phyloP scores from a whole-genome alignment of 768 basidiomycete species.

The Dioszegia aurantiaca region DNA sequence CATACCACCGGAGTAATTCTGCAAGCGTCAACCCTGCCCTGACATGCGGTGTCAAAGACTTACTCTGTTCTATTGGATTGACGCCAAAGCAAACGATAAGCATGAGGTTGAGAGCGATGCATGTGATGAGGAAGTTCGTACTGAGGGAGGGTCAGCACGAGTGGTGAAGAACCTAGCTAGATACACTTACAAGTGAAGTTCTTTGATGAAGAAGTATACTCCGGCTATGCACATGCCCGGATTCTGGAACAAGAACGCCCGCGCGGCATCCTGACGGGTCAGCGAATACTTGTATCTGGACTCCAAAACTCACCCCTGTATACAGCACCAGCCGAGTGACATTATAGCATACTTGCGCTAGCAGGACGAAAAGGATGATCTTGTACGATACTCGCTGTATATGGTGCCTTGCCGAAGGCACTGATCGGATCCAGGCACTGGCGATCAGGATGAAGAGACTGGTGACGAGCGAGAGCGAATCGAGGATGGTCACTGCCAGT shows the following conservation, averaged over 20 bases:
- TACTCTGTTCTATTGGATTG: conserved; percentile 25
- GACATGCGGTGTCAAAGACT: background rate
- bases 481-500: background rate
- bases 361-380: conserved; percentile 22
- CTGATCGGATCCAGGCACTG: conserved; percentile 3
- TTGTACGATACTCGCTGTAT: conserved; percentile 27
- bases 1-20: conserved; percentile 34
- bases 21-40: background rate
- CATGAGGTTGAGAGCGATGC: conserved; percentile 38
- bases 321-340: conserved; percentile 10
- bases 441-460: background rate
- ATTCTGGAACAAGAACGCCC: background rate
- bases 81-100: conserved; percentile 32
- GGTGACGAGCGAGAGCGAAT: background rate
- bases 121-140: conserved; percentile 28
- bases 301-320: conserved; percentile 13
- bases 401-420: conserved; percentile 7
- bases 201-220: conserved; percentile 20
- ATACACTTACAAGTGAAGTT: conserved; percentile 20
- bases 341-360: conserved; percentile 24
- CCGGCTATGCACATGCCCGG: conserved; percentile 16
- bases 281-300: background rate
- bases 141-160: conserved; percentile 14
- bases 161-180: no score
- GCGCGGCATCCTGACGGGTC: background rate